Percentiles rank a stretch among this genome's conserved stretches.
phyloP scores from a whole-genome alignment of 805 yeast species.

The Metschnikowia lochheadii region DNA sequence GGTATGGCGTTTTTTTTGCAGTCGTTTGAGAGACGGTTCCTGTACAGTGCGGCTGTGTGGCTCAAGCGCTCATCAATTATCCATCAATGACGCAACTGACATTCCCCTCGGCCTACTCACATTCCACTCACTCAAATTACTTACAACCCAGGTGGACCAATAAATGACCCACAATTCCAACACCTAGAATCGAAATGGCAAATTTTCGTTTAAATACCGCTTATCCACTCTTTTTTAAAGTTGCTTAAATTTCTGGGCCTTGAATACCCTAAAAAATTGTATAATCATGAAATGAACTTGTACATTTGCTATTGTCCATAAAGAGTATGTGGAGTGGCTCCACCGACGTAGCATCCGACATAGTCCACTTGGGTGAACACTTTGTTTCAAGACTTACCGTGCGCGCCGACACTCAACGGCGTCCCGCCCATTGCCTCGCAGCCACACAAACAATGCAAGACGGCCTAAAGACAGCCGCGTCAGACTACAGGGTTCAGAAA shows the following conservation, averaged over 20 bases:
- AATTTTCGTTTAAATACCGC: background rate
- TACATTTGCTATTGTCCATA: background rate
- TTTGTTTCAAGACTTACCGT: background rate
- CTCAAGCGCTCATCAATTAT: background rate
- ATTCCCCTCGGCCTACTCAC: background rate
- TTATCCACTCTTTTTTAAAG: background rate
- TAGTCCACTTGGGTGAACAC: background rate
- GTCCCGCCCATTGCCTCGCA: background rate
- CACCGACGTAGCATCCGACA: background rate
- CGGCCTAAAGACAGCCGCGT: background rate
- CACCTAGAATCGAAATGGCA: background rate
- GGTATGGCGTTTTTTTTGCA: conserved; percentile 1
- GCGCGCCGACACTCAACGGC: background rate
- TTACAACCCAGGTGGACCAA: background rate
- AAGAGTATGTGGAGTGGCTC: background rate
- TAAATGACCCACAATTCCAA: background rate
- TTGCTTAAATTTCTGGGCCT: background rate
- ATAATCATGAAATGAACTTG: too few species aligned
- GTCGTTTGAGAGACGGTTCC: background rate
- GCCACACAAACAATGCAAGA: background rate
- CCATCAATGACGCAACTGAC: background rate
- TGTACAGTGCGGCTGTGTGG: background rate
- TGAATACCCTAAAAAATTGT: background rate
- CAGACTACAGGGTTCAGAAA: background rate
- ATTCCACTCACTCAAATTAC: background rate